These are phyloP conservation scores for Diaporthe ilicicola DNA, from an alignment of 2,329 filamentous ascomycete genomes.

Conservation along the genomic window DNA sequence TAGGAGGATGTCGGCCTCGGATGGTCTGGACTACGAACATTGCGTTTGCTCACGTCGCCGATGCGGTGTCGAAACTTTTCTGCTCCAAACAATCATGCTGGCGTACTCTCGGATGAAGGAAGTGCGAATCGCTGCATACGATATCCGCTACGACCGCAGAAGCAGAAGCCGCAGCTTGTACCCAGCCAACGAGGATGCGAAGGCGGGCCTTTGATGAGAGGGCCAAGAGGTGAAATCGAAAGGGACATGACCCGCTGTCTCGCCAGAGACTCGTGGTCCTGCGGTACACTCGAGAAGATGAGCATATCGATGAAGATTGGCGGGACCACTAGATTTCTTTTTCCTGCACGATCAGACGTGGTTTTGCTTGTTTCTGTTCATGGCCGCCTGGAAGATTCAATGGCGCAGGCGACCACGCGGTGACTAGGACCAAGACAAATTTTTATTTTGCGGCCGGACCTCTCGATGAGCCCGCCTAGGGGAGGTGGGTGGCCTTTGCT, in stretches of 20 bases:
- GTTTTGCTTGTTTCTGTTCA: conserved; percentile 41
- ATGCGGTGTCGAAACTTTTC: conserved; percentile 18
- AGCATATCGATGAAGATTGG: conserved; percentile 45
- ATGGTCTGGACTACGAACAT: conserved; percentile 22
- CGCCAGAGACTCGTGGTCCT: conserved; percentile 4
- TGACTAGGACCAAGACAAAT: conserved; percentile 40
- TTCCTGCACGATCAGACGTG: conserved; percentile 38
- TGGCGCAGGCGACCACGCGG: conserved; percentile 44
- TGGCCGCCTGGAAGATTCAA: conserved; percentile 47
- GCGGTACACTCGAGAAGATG: conserved; percentile 21
- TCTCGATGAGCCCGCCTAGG: not conserved
- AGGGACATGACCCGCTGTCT: conserved; percentile 8
- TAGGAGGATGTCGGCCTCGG: conserved; percentile 4
- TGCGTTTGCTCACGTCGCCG: conserved; percentile 29
- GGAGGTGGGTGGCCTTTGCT: conserved; percentile 19
- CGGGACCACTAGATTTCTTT: conserved; percentile 35
- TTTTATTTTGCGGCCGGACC: conserved; percentile 32
- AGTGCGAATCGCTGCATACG: conserved; percentile 26
- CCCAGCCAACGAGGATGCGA: conserved; percentile 21
- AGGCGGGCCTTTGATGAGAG: conserved; percentile 12
- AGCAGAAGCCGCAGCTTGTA: conserved; percentile 29
- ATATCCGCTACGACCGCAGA: conserved; percentile 23
- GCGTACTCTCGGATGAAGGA: conserved; percentile 28
- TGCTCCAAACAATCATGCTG: conserved; percentile 28
- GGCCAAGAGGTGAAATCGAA: conserved; percentile 22